phyloP scores from a whole-genome alignment of 228 moss, liverwort and hornwort species.

The Sphagnum magellanicum region DNA sequence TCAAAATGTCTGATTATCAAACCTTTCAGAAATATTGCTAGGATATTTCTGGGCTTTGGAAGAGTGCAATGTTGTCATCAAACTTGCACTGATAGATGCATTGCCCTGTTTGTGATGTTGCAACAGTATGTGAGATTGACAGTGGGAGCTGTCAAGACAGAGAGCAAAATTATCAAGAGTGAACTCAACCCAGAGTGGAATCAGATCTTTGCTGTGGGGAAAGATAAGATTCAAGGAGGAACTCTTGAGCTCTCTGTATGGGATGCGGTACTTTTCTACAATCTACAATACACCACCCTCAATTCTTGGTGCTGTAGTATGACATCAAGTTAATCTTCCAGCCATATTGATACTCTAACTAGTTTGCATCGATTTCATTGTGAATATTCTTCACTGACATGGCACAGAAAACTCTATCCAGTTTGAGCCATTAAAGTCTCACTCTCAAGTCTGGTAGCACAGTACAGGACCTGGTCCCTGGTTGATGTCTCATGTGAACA shows the following conservation, averaged over 20 bases:
- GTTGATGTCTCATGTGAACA: too few species aligned
- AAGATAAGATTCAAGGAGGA: conserved; percentile 37
- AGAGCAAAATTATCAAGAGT: conserved; percentile 26
- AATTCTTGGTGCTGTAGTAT: background rate
- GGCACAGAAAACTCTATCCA: too few species aligned
- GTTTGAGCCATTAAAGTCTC: too few species aligned
- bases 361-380: too few species aligned
- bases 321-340: background rate
- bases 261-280: conserved; percentile 24
- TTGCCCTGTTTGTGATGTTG: background rate
- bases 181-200: conserved; percentile 48
- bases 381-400: too few species aligned
- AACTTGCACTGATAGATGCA: background rate
- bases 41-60: background rate
- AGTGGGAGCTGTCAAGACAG: conserved; percentile 26
- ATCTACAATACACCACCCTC: too few species aligned
- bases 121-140: conserved; percentile 33
- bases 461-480: too few species aligned
- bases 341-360: too few species aligned
- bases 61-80: background rate
- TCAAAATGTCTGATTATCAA: background rate
- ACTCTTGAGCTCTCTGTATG: conserved; percentile 34
- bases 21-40: too few species aligned
- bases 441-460: too few species aligned
- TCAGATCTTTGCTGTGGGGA: conserved; percentile 39